phyloP scores from a whole-genome alignment of 2,329 filamentous ascomycete genomes.

The Cladophialophora bantiana region DNA sequence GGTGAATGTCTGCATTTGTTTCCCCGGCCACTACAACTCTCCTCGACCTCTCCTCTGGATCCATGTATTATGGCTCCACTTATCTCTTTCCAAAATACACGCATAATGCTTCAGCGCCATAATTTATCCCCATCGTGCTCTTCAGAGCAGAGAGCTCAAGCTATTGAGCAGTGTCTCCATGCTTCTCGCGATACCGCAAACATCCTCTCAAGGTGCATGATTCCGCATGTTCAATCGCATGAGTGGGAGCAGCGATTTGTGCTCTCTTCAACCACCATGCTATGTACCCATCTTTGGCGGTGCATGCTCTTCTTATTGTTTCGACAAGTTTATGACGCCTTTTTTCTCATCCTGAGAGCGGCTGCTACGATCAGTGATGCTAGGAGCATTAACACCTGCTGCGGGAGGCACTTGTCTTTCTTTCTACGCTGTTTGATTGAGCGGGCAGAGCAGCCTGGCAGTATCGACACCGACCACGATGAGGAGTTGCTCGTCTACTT shows the following conservation, averaged over 20 bases:
- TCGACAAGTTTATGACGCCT: constrained; percentile 73
- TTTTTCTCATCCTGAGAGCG: constrained; percentile 74
- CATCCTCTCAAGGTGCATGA: constrained; percentile 72
- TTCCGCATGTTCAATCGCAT: constrained; percentile 46
- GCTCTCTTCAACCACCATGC: constrained; percentile 73
- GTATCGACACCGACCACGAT: constrained; percentile 64
- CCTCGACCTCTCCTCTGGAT: constrained; percentile 72
- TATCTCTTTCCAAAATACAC: constrained; percentile 78
- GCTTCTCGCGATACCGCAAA: constrained; percentile 80
- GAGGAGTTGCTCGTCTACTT: constrained; percentile 89
- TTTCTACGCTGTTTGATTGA: constrained; percentile 74
- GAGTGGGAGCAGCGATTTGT: constrained; percentile 60
- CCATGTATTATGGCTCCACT: constrained; percentile 77
- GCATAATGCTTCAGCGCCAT: constrained; percentile 86
- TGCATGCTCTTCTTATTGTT: constrained; percentile 82
- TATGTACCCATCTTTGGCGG: constrained; percentile 86
- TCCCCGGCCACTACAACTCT: constrained; percentile 74
- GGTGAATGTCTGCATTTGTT: constrained; percentile 75
- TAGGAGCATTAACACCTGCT: constrained; percentile 75
- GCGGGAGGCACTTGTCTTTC: constrained; percentile 81
- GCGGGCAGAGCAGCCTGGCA: constrained; percentile 55
- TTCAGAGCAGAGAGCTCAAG: constrained; percentile 69
- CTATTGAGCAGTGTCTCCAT: constrained; percentile 77
- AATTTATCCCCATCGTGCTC: constrained; percentile 79
- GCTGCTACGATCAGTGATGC: constrained; percentile 73